Evolutionary conservation across 805 yeast species (phyloP), one percentile per base, ranked within the genome.

Genomic region (Candida morakotiae): DNA sequence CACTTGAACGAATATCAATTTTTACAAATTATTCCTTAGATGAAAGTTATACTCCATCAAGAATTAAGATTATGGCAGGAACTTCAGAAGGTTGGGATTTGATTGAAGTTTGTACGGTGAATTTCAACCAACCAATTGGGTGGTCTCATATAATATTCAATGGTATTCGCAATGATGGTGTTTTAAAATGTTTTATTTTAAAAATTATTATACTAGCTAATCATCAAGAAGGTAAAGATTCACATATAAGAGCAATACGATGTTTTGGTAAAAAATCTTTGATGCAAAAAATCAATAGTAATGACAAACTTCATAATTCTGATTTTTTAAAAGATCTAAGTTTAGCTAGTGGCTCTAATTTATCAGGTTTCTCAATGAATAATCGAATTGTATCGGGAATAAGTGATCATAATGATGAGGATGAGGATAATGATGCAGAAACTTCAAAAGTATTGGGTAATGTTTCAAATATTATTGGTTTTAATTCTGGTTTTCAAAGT

Each of bases 141-240:
- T 87, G 96, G 96, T 75, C 74, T 11, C 80, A 79, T 48, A 66
- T 85, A 13, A 64, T 67, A 2, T 76, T 86, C 51, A 73, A 73
- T 35, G 74, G 76, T 1, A 68, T 73, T 2, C 57, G 84, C 26
- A 57, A 62, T 9, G 80, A 74, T 37, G 75, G 77, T 2, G 72
- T 78, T 1, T 58, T 87, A 33, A 79, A 83, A 47, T 77, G 93
- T 36, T 83, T 79, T 48, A 62, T 80, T 44, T 60, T 87, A 9
- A 73, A 84, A 42, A 47, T 88, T 11, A 54, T 72, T n/a, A 69
- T 87, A 5, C 54, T 75, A 7, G 75, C 85, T 1, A 93, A 94
- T 50, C 96, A 87, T 50, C 97, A 89, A 53, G 88, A 87, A 53
- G 99, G 99, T 31, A 93, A 91, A 53, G 99, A 93, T 56, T 82